Evolutionary conservation across 148 eudicot genomes (phyloP).

Genomic region (Chenopodium album): DNA sequence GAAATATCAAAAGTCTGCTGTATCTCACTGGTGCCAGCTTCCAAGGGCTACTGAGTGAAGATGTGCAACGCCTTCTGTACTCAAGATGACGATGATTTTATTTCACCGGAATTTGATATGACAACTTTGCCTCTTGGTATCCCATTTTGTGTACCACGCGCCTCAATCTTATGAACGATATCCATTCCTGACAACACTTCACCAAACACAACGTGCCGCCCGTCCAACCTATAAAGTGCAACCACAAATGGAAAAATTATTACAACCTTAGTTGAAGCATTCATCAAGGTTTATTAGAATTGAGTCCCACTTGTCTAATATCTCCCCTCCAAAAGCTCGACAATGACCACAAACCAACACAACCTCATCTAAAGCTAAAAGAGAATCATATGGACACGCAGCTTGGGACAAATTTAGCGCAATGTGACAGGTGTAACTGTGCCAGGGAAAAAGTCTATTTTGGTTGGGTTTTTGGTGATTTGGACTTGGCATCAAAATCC

Average conservation of each 20-base stretch:
- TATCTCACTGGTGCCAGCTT: background rate
- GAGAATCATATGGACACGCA: no score
- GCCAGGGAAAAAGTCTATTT: background rate
- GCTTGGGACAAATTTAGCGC: background rate
- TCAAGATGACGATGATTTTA: conserved; percentile 22
- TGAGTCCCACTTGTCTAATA: background rate
- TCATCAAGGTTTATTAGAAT: background rate
- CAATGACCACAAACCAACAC: background rate
- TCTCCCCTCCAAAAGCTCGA: background rate
- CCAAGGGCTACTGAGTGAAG: background rate
- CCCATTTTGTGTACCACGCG: conserved; percentile 51
- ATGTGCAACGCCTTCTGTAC: background rate
- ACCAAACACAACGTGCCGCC: conserved; percentile 79
- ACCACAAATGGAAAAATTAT: background rate
- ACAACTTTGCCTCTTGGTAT: conserved; percentile 46
- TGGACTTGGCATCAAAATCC: background rate
- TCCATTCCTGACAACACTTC: conserved; percentile 83
- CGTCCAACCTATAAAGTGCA: conserved; percentile 58
- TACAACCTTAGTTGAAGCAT: background rate
- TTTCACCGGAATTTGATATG: conserved; percentile 59
- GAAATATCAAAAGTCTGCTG: background rate
- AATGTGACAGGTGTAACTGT: background rate
- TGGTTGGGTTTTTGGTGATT: no score
- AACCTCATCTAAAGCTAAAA: background rate
- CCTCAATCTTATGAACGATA: conserved; percentile 67